Evolutionary conservation across 2,329 filamentous ascomycete genomes (phyloP).

Genomic region (Fusarium austroafricanum): DNA sequence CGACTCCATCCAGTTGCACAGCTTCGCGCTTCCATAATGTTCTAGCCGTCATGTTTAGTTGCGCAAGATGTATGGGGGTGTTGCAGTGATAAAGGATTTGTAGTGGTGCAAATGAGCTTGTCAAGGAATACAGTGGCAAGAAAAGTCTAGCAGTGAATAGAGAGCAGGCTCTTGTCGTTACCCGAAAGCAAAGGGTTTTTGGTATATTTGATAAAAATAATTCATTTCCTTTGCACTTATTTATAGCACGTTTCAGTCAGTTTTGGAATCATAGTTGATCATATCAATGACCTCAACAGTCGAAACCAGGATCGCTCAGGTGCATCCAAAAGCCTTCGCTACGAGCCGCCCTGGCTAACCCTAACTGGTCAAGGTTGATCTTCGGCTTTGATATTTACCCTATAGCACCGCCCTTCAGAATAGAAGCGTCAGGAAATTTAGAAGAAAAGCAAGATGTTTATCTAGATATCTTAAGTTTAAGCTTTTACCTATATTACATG

Average conservation of each 20-base stretch:
- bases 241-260: not conserved
- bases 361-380: not conserved
- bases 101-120: not conserved
- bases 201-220: not conserved
- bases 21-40: conserved; percentile 30
- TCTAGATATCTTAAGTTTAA: too few relatives aligned
- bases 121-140: not conserved
- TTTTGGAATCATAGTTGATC: conserved; percentile 5
- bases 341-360: conserved; percentile 9
- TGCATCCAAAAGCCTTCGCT: not conserved
- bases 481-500: too few relatives aligned
- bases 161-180: conserved; percentile 8
- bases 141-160: not conserved
- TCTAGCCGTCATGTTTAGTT: conserved; percentile 22
- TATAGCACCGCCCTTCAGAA: not conserved
- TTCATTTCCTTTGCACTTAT: not conserved
- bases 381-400: not conserved
- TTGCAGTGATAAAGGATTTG: conserved; percentile 1
- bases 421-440: not conserved
- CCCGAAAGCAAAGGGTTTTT: not conserved
- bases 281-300: conserved; percentile 41
- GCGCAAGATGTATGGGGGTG: not conserved
- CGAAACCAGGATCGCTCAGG: conserved; percentile 30
- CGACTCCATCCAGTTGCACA: not conserved
- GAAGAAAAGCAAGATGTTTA: not conserved